Base-by-base conservation (phyloP, 192 early-diverging fungal species). In the Oehlia diaphana region DNA sequence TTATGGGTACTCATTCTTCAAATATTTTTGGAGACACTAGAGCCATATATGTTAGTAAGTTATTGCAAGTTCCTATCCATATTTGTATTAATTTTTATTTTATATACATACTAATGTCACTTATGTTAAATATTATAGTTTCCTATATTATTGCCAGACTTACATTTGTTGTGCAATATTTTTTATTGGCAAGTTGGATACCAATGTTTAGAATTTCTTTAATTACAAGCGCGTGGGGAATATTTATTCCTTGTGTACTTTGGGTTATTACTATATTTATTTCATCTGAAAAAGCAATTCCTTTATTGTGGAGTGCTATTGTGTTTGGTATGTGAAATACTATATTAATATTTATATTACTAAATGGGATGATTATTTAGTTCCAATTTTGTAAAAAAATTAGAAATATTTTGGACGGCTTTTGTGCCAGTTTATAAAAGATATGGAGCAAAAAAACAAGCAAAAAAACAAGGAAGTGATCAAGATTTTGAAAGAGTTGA, bases 181-280 rank as follows among this genome's bases (percentile, higher is more conserved):
- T 69, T 7, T 12, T 44, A n/a, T 58, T 67, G 7, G 77, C 77
- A 39, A 47, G 1, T n/a, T 67, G 23, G 1, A 61, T 78, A 13
- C 77, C 77, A 50, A 31, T 70, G 66, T 78, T 78, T 69, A 44
- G 77, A 10, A 42, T 31, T 26, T n/a, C 28, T n/a, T 78, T 78
- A n/a, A 69, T 58, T 14, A 50, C 66, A 2, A 35, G 12, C 16
- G 42, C 50, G 26, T 78, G 77, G 77, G 77, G 77, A 37, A 78
- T 78, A 53, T 23, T 78, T 37, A 78, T 78, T 10, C 77, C 77
- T n/a, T 58, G 14, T 35, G 7, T 53, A 9, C 7, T 78, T 44
- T 78, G 77, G 77, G 13, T 78, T 53, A 26, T 69, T 21, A 47
- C 66, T 0, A 70, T 70, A 26, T 47, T 67, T 61, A 44, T 53